Percentiles rank a stretch among this genome's conserved stretches.
These are phyloP conservation scores for Leptomonas pyrrhocoris DNA, from an alignment of 208 protist genomes.

Conservation along the genomic window DNA sequence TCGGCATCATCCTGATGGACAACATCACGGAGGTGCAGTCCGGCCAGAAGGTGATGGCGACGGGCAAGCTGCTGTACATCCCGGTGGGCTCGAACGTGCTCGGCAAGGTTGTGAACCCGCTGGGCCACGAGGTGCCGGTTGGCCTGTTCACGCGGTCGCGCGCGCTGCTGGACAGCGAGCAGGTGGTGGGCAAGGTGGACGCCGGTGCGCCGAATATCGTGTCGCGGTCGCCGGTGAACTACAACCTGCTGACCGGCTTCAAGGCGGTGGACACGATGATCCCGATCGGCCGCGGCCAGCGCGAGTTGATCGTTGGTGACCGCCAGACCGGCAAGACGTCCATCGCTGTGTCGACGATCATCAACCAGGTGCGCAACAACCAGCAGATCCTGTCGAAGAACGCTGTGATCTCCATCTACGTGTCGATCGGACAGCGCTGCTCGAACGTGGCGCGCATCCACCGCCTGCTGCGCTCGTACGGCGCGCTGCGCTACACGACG, in stretches of 20 bases:
- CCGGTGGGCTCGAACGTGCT: slow-evolving; percentile 81
- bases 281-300: slow-evolving; percentile 93
- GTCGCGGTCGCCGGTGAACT: slow-evolving; percentile 90
- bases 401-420: slow-evolving; percentile 93
- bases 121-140: slow-evolving; percentile 82
- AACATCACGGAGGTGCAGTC: slow-evolving; percentile 88
- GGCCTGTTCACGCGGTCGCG: slow-evolving; percentile 66
- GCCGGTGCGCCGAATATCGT: slow-evolving; percentile 94
- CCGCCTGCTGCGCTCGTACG: slow-evolving; percentile 78
- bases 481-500: slow-evolving; percentile 89
- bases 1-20: slow-evolving; percentile 89
- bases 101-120: slow-evolving; percentile 87
- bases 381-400: slow-evolving; percentile 87
- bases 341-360: slow-evolving; percentile 92
- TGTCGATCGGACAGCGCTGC: slow-evolving; percentile 93
- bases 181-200: slow-evolving; percentile 84
- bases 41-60: slow-evolving; percentile 89
- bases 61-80: slow-evolving; percentile 84
- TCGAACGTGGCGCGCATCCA: slow-evolving; percentile 93
- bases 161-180: slow-evolving; percentile 41
- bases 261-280: slow-evolving; percentile 94
- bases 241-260: slow-evolving; percentile 93
- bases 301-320: slow-evolving; percentile 95
- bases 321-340: slow-evolving; percentile 95
- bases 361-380: slow-evolving; percentile 94